These are phyloP conservation scores for Trifolium repens DNA, from an alignment of 306 rosid species.

Conservation along the genomic window DNA sequence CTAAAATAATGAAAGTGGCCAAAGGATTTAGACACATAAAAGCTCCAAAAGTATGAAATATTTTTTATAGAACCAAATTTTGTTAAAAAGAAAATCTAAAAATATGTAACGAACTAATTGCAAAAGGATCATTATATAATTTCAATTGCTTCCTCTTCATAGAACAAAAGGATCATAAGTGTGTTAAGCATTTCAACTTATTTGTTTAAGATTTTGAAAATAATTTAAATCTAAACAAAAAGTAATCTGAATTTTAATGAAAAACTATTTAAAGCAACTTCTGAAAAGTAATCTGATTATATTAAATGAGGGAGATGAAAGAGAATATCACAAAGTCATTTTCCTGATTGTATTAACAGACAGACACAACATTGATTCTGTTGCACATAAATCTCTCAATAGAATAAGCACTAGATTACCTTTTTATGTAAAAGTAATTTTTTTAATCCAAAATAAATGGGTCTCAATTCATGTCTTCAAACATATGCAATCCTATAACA, in stretches of 20 bases:
- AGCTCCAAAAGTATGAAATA: not conserved
- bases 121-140: not conserved
- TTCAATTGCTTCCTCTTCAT: slow-evolving; percentile 26
- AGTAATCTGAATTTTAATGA: not conserved
- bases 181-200: not conserved
- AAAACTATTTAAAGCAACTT: not conserved
- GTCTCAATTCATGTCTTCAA: slow-evolving; percentile 18
- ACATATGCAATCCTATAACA: slow-evolving; percentile 14
- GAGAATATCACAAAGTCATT: not conserved
- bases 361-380: not conserved
- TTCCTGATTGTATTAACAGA: not conserved
- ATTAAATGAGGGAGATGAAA: not conserved
- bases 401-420: not conserved
- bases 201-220: not conserved
- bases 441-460: not conserved
- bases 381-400: not conserved
- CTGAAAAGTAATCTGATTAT: not conserved
- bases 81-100: slow-evolving; percentile 3
- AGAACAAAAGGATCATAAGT: not conserved
- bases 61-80: not conserved
- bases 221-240: not conserved
- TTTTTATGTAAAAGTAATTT: not conserved
- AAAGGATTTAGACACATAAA: slow-evolving; percentile 11
- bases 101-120: not conserved
- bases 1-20: slow-evolving; percentile 1